Evolutionary conservation across 306 rosid genomes (phyloP).

Genomic region (Cucurbita pepo): DNA sequence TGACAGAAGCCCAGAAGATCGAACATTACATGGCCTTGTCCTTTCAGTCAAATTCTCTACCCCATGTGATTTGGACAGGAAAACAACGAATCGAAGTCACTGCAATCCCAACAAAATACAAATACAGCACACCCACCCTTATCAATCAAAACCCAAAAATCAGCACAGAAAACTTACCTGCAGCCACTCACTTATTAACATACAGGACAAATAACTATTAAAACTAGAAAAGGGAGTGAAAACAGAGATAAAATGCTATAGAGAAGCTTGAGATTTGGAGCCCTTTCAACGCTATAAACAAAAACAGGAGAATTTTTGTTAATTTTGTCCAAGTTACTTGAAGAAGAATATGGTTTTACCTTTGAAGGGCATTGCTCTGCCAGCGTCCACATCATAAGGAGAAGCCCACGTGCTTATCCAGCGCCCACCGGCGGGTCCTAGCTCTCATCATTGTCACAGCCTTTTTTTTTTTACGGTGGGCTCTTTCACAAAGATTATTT

Average conservation of each 20-base stretch:
- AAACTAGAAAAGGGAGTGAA: neutral
- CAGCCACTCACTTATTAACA: neutral
- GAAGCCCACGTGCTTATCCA: conserved; percentile 81
- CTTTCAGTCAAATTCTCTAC: conserved; percentile 61
- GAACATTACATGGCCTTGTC: conserved; percentile 38
- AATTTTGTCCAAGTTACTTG: neutral
- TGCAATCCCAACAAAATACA: conserved; percentile 35
- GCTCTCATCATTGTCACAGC: conserved; percentile 50
- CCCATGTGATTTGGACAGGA: conserved; percentile 59
- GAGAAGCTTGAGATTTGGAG: neutral
- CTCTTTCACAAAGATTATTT: conserved; percentile 15
- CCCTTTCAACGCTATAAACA: neutral
- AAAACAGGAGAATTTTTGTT: conserved; percentile 8
- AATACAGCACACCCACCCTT: conserved; percentile 9
- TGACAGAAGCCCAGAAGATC: conserved; percentile 50
- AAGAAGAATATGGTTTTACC: conserved; percentile 14
- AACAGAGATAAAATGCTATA: neutral
- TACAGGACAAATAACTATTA: neutral
- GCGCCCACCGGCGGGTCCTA: conserved; percentile 44
- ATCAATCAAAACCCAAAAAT: neutral
- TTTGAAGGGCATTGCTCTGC: conserved; percentile 20
- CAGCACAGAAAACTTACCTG: neutral
- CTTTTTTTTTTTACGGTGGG: conserved; percentile 25
- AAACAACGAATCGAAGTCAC: conserved; percentile 25
- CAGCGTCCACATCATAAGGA: conserved; percentile 73